Percentiles rank a stretch among this genome's conserved stretches.
Evolutionary conservation across 1,139 yeast species (phyloP).

Genomic region (Blastobotrys raffinosifermentans): DNA sequence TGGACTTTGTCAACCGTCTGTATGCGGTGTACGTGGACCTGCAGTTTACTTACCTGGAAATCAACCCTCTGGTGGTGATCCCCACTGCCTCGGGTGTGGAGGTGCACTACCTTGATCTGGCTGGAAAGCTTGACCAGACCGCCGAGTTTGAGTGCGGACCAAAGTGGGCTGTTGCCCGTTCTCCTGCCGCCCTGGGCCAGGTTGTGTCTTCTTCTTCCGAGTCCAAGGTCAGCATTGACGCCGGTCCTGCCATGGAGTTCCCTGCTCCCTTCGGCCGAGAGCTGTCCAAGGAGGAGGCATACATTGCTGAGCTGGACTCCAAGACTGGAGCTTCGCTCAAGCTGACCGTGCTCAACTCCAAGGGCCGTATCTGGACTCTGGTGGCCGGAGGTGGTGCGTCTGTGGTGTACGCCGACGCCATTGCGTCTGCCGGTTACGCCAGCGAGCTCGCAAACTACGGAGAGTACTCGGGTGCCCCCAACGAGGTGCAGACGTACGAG

Average conservation of each 20-base stretch:
- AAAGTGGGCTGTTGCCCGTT: slow-evolving; percentile 43
- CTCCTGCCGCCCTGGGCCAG: slow-evolving; percentile 39
- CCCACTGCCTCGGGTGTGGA: slow-evolving; percentile 37
- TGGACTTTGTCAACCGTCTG: slow-evolving; percentile 42
- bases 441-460: slow-evolving; percentile 43
- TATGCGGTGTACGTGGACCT: slow-evolving; percentile 44
- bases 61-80: slow-evolving; percentile 42
- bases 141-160: slow-evolving; percentile 47
- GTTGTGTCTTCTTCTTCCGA: slow-evolving; percentile 21
- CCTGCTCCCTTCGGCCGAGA: slow-evolving; percentile 47
- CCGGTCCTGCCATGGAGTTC: slow-evolving; percentile 45
- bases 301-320: slow-evolving; percentile 44
- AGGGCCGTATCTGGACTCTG: slow-evolving; percentile 43
- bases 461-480: slow-evolving; percentile 45
- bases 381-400: slow-evolving; percentile 43
- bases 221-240: slow-evolving; percentile 33
- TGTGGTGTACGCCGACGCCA: slow-evolving; percentile 44
- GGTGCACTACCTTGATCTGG: slow-evolving; percentile 42
- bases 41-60: slow-evolving; percentile 43
- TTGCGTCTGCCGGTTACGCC: slow-evolving; percentile 43
- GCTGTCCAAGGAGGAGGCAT: slow-evolving; percentile 40
- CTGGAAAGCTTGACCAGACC: slow-evolving; percentile 44
- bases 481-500: slow-evolving; percentile 43
- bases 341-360: slow-evolving; percentile 39
- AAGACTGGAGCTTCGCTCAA: slow-evolving; percentile 45